Evolutionary conservation across 2,329 filamentous ascomycete genomes (phyloP).

Genomic region (Fusarium poae): DNA sequence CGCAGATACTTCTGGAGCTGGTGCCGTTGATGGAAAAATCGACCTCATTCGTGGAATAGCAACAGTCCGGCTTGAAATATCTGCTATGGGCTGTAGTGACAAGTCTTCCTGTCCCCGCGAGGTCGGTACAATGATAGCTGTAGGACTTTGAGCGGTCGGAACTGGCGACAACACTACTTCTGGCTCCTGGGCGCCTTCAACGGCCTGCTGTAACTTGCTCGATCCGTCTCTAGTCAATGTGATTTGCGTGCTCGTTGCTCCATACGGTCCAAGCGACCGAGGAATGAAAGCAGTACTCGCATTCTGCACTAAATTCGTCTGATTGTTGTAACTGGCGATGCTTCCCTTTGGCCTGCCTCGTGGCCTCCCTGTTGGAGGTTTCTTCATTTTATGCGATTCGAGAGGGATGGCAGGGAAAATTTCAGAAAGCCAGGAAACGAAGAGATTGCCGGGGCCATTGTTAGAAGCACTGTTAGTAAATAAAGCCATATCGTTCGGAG

Average conservation of each 20-base stretch:
- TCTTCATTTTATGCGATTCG: slow-evolving; percentile 6
- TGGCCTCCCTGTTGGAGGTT: slow-evolving; percentile 53
- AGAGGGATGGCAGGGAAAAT: slow-evolving; percentile 66
- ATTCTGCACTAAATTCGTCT: neutral
- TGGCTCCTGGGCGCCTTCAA: slow-evolving; percentile 3
- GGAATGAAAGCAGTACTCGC: slow-evolving; percentile 51
- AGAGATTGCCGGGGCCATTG: slow-evolving; percentile 69
- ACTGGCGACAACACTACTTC: neutral
- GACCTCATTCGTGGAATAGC: slow-evolving; percentile 7
- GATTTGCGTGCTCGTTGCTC: slow-evolving; percentile 5
- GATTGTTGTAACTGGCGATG: slow-evolving; percentile 50
- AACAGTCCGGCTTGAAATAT: neutral
- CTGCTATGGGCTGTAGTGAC: neutral
- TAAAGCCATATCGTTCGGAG: slow-evolving; percentile 62
- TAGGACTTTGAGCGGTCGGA: neutral
- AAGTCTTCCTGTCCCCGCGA: neutral
- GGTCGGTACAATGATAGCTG: neutral
- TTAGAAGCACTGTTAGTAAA: slow-evolving; percentile 69
- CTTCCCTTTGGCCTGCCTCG: slow-evolving; percentile 70
- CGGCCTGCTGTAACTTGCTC: slow-evolving; percentile 6
- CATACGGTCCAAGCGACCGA: slow-evolving; percentile 6
- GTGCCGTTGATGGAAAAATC: neutral
- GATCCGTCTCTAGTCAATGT: slow-evolving; percentile 3
- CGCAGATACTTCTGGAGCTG: neutral
- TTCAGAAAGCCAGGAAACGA: slow-evolving; percentile 73